phyloP scores from a whole-genome alignment of 306 rosid species.

The Citrullus mucosospermus region DNA sequence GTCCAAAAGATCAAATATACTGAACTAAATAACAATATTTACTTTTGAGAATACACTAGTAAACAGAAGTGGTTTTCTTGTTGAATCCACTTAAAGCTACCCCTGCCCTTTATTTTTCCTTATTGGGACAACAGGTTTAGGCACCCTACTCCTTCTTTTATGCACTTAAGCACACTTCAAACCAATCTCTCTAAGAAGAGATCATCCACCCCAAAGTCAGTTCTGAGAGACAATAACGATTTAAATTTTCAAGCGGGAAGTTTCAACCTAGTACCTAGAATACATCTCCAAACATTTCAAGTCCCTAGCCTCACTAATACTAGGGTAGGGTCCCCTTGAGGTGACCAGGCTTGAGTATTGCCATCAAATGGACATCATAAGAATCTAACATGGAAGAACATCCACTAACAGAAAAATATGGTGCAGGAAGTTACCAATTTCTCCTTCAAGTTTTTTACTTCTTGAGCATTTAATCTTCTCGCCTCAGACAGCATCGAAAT shows the following conservation, averaged over 20 bases:
- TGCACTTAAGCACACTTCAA: neutral
- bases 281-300: neutral
- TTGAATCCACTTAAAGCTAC: neutral
- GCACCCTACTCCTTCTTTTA: neutral
- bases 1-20: neutral
- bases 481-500: constrained; percentile 57
- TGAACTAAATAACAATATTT: neutral
- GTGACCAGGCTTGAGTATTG: neutral
- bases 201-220: neutral
- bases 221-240: neutral
- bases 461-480: constrained; percentile 48
- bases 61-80: neutral
- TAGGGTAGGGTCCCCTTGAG: neutral
- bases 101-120: neutral
- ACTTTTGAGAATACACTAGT: neutral
- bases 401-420: constrained; percentile 1
- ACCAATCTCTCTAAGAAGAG: neutral
- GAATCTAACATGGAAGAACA: constrained; percentile 3
- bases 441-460: constrained; percentile 37
- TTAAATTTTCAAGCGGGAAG: neutral
- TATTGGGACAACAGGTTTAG: neutral
- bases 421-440: constrained; percentile 38
- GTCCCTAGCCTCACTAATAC: neutral
- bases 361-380: neutral
- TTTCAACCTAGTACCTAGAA: neutral